Evolutionary conservation across 768 basidiomycete genomes (phyloP).

Genomic region (Chlorophyllum brunneum): DNA sequence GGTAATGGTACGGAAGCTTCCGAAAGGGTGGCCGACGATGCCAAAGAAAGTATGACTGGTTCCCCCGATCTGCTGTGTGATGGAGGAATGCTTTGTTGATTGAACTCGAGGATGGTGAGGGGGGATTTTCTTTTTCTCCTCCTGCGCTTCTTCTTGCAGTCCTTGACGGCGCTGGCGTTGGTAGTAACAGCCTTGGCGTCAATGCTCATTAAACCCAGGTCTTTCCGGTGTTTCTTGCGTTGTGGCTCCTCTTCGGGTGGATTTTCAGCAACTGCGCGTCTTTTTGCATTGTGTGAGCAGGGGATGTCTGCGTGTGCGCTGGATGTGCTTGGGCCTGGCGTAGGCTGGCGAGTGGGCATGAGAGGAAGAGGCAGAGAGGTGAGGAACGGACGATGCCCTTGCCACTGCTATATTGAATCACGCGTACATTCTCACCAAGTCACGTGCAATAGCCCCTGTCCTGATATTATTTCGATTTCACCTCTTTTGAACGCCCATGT

Average conservation of each 20-base stretch:
- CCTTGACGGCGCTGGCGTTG: background rate
- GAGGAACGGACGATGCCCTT: background rate
- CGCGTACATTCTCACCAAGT: background rate
- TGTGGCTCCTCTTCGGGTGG: slow-evolving; percentile 18
- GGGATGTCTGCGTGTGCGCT: slow-evolving; percentile 9
- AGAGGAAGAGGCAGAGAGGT: background rate
- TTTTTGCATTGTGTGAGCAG: slow-evolving; percentile 26
- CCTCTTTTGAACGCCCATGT: background rate
- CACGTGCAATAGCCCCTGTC: background rate
- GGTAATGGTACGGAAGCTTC: background rate
- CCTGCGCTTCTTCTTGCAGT: slow-evolving; percentile 25
- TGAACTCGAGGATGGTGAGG: slow-evolving; percentile 22
- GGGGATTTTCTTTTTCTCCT: slow-evolving; percentile 35
- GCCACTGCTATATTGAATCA: background rate
- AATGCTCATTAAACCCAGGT: slow-evolving; percentile 22
- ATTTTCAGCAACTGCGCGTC: slow-evolving; percentile 27
- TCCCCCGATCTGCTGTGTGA: slow-evolving; percentile 9
- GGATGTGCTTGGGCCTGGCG: slow-evolving; percentile 25
- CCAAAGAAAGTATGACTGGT: background rate
- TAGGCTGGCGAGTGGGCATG: slow-evolving; percentile 29
- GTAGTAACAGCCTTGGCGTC: slow-evolving; percentile 1
- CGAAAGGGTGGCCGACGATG: background rate
- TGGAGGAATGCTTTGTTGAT: slow-evolving; percentile 4
- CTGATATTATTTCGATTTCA: no score
- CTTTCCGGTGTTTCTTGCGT: slow-evolving; percentile 26